Evolutionary conservation across 225 moss, liverwort and hornwort genomes (phyloP).

Genomic region (Ulota crispa): DNA sequence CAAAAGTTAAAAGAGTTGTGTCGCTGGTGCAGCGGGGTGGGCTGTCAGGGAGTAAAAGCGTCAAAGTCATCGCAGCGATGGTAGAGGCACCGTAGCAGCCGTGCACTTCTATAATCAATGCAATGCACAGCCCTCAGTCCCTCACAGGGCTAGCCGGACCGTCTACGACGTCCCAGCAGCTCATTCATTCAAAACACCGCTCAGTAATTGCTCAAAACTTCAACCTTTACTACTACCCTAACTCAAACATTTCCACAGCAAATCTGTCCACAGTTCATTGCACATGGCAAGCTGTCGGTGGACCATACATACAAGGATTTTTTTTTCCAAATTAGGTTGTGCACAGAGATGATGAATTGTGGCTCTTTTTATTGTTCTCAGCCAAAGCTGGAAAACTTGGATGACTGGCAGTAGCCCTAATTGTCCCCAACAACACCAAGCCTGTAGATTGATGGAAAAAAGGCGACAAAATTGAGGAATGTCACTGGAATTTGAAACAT

Average conservation of each 20-base stretch:
- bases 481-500: not conserved
- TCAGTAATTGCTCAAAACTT: not conserved
- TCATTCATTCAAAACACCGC: not conserved
- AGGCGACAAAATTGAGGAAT: not conserved
- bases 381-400: slow-evolving; percentile 49
- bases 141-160: not conserved
- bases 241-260: not conserved
- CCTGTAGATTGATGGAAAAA: slow-evolving; percentile 25
- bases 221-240: not conserved
- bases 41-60: slow-evolving; percentile 35
- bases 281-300: not conserved
- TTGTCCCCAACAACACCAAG: slow-evolving; percentile 29
- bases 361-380: slow-evolving; percentile 41
- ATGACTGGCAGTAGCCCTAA: slow-evolving; percentile 26
- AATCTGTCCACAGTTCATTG: not conserved
- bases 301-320: not conserved
- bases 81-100: not conserved
- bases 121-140: not conserved
- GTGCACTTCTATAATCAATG: not conserved
- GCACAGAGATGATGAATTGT: not conserved
- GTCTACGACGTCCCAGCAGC: not conserved
- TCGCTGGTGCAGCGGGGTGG: slow-evolving; percentile 12
- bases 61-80: slow-evolving; percentile 30
- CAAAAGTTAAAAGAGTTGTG: too few relatives aligned
- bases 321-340: not conserved